Base-by-base conservation (phyloP, 169 alveolate genomes). In the Plasmodium adleri region DNA sequence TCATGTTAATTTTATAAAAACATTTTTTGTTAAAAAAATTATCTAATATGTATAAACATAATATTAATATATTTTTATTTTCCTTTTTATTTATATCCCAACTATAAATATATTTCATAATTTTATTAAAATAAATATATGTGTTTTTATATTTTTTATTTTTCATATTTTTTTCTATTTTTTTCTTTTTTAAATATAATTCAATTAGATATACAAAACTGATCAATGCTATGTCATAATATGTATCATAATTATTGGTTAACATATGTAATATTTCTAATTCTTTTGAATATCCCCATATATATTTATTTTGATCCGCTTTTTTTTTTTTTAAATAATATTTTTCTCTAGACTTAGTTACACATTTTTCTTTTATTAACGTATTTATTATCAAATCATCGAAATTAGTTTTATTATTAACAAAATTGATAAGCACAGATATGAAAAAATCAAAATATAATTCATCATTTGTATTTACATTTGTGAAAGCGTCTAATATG, bases 371-470 rank as follows among this genome's bases (percentile, higher is more conserved):
- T 39, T 54, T 76, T 56, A 32, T 39, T 50, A 68, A 24, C 28
- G 70, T 67, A 66, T 67, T 83, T 45, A 83, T 20, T 28, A 83
- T 62, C 45, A 72, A 58, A 72, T 67, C 70, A 54, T 56, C 58
- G 26, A 83, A 83, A 8, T 83, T 67, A 72, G 50, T 64, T 58
- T 68, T 83, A 68, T 83, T 83, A 22, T 83, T 83, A 28, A 67
- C 85, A 39, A 83, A 68, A 47, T 83, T 39, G 9, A 83, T 83
- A 28, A 83, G 28, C 26, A 28, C 39, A 1, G 22, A 60, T 2
- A 83, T 20, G 52, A 83, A 83, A 62, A 83, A 63, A 6, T 83
- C 54, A 52, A 83, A 83, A 63, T 58, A 72, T 10, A n/a, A n/a
- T 58, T 50, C 72, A n/a, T 83, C 74, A 9, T 1, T 17, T 17